Conservation (phyloP, 2,329 filamentous ascomycete species). For the Stemphylium lycopersici region DNA sequence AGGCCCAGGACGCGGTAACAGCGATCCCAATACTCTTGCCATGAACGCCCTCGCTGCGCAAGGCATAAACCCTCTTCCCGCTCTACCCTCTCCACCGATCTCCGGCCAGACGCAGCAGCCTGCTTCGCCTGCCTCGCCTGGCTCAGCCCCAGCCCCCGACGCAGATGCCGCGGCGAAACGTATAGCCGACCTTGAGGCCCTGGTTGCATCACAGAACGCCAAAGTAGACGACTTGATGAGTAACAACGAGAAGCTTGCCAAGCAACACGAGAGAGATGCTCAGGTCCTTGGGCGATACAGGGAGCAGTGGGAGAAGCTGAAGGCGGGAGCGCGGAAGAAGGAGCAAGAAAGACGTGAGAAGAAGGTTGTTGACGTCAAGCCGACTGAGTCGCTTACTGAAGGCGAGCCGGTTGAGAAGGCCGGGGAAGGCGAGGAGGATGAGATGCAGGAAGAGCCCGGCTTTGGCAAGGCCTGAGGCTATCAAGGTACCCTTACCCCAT, state of each 20-base stretch:
- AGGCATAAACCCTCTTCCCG: constrained; percentile 26
- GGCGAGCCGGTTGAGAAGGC: constrained; percentile 16
- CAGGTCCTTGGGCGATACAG: constrained; percentile 63
- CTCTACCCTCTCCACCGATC: constrained; percentile 28
- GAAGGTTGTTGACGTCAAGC: constrained; percentile 17
- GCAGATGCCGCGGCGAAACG: constrained; percentile 23
- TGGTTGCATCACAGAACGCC: constrained; percentile 31
- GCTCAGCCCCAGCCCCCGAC: constrained; percentile 5
- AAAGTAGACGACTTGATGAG: constrained; percentile 58
- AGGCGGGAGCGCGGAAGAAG: constrained; percentile 62
- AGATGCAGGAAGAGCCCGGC: constrained; percentile 30
- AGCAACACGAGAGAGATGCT: constrained; percentile 66
- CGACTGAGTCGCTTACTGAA: constrained; percentile 23
- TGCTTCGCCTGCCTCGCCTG: constrained; percentile 5
- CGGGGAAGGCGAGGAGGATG: constrained; percentile 11
- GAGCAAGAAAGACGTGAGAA: constrained; percentile 38
- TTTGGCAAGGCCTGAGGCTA: constrained; percentile 37
- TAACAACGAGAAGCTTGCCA: constrained; percentile 67
- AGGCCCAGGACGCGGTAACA: constrained; percentile 21
- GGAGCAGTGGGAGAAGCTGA: constrained; percentile 72
- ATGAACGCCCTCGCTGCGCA: constrained; percentile 34
- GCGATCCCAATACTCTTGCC: constrained; percentile 36
- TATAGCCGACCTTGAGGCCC: constrained; percentile 36
- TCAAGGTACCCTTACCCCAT: background rate
- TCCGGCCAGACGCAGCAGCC: constrained; percentile 1